Percentiles rank a stretch among this genome's conserved stretches.
Evolutionary conservation across 345 rosid genomes (phyloP).

Genomic region (Eucalyptus albens): DNA sequence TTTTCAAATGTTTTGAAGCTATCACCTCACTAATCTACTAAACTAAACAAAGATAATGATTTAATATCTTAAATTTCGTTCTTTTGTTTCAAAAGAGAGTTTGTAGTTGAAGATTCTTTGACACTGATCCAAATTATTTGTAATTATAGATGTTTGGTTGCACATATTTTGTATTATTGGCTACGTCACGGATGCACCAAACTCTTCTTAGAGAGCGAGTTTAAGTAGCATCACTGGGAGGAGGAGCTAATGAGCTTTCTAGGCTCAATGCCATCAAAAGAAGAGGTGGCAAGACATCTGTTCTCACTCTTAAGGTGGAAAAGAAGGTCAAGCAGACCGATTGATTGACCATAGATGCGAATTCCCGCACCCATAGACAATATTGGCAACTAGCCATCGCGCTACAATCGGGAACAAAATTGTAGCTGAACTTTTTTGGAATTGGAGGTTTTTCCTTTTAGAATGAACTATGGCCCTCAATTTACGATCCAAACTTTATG

Average conservation of each 20-base stretch:
- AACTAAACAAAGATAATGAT: neutral
- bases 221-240: neutral
- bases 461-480: neutral
- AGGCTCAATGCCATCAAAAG: neutral
- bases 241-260: neutral
- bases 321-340: neutral
- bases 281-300: neutral
- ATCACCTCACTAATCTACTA: neutral
- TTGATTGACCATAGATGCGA: neutral
- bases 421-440: neutral
- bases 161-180: neutral
- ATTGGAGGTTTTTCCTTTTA: neutral
- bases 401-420: neutral
- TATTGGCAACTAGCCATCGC: neutral
- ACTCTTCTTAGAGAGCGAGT: neutral
- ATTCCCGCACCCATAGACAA: neutral
- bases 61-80: neutral
- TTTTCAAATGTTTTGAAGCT: neutral
- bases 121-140: neutral
- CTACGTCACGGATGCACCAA: neutral
- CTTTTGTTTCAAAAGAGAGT: neutral
- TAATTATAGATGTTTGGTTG: neutral
- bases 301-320: neutral
- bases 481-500: neutral
- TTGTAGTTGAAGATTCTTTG: neutral